Evolutionary conservation across 192 early-diverging fungal genomes (phyloP), one percentile per base, ranked within the genome.

Genomic region (Jimgerdemannia flammicorona): DNA sequence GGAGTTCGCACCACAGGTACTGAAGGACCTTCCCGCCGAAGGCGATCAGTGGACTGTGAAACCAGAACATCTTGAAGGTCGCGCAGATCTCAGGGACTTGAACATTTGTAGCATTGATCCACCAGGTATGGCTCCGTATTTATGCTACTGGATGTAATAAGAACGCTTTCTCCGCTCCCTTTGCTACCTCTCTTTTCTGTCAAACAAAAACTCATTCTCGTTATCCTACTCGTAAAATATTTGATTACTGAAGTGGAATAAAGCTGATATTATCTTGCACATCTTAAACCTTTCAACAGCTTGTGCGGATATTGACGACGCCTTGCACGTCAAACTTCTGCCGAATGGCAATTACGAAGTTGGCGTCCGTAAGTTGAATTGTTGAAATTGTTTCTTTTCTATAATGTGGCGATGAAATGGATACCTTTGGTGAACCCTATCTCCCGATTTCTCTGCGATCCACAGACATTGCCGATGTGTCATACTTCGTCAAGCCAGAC

Each of bases 281-380:
- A 29, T 29, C 29, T 29, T 29, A 29, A 29, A 29, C 29, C 14
- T 18, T 41, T 72, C 2, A 64, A 14, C 67, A 67, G 93, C 96
- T 4, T 99, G 98, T 89, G 98, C 97, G 0, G 98, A 99, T 89
- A 99, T 99, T 70, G 98, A 99, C 85, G 98, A 99, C 86, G 96
- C 98, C 1, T 87, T 99, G 44, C 98, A 99, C 75, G 93, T 93
- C 2, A 71, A 88, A 20, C 29, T 74, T 65, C 84, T 99, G 69
- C 88, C 91, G 10, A 97, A 96, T 75, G 95, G 95, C 29, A 97
- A 97, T 76, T 94, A 87, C 78, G 90, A 95, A 79, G 94, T 98
- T 40, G 92, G 92, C 14, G 92, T 93, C 10, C 91, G 86, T 87
- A 82, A 84, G 87, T 88, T 40, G 43, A 10, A 29, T 29, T 29